Evolutionary conservation across 2,329 filamentous ascomycete species (phyloP).

Genomic region (Pseudocercospora crystallina): DNA sequence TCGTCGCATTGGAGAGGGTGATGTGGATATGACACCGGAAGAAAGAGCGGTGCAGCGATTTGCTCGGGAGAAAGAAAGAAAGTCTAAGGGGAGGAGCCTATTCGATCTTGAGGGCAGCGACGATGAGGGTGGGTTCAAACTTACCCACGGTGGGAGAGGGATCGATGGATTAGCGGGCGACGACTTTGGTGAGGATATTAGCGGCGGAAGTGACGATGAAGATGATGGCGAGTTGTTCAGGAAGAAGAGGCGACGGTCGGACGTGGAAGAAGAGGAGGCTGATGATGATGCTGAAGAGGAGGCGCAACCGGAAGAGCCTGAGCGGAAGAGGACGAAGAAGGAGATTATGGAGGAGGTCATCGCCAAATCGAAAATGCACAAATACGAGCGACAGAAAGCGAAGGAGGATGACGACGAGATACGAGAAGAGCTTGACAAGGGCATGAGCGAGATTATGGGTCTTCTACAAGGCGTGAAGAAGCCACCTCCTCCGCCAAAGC

Average conservation of each 20-base stretch:
- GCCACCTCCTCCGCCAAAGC: conserved; percentile 34
- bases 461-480: conserved; percentile 63
- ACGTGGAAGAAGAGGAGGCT: conserved; percentile 58
- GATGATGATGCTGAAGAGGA: conserved; percentile 52
- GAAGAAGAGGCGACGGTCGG: conserved; percentile 45
- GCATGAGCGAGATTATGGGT: conserved; percentile 71
- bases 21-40: conserved; percentile 89
- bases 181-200: conserved; percentile 56
- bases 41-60: conserved; percentile 91
- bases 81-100: conserved; percentile 72
- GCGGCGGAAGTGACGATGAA: conserved; percentile 32
- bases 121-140: conserved; percentile 48
- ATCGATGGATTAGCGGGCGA: conserved; percentile 76
- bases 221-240: conserved; percentile 41
- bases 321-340: conserved; percentile 89
- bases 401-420: conserved; percentile 94
- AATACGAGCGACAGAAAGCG: conserved; percentile 86
- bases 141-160: conserved; percentile 74
- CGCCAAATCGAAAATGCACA: conserved; percentile 92
- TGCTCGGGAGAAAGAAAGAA: conserved; percentile 78
- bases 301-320: conserved; percentile 59
- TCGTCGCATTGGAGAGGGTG: conserved; percentile 91
- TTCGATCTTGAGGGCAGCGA: conserved; percentile 91
- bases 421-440: conserved; percentile 79
- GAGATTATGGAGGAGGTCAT: conserved; percentile 99